phyloP scores from a whole-genome alignment of 805 yeast genomes.

The Tetrapisispora nanseiensis region DNA sequence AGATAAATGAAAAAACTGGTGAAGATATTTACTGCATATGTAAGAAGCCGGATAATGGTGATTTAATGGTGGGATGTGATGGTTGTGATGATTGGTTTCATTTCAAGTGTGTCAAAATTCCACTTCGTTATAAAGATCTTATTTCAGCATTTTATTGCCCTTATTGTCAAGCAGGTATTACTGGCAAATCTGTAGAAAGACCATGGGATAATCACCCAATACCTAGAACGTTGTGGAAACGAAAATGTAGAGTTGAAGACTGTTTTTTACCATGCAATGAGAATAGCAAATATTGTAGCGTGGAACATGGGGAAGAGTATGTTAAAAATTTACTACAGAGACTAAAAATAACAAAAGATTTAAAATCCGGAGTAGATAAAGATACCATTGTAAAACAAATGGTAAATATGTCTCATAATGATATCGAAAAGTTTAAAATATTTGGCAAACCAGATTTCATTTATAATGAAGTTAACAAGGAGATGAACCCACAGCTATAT shows the following conservation, averaged over 20 bases:
- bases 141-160: constrained; percentile 64
- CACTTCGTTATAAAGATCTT: constrained; percentile 40
- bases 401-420: constrained; percentile 5
- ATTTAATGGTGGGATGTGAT: constrained; percentile 88
- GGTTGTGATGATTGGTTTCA: constrained; percentile 96
- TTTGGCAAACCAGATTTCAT: constrained; percentile 17
- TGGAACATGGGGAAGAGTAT: constrained; percentile 50
- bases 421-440: constrained; percentile 9
- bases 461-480: constrained; percentile 9
- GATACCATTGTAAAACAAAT: constrained; percentile 9
- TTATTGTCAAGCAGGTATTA: constrained; percentile 44
- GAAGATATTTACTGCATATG: constrained; percentile 72
- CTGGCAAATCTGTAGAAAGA: constrained; percentile 24
- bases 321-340: constrained; percentile 8
- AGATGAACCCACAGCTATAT: constrained; percentile 11
- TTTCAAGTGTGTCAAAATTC: constrained; percentile 61
- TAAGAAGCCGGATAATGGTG: constrained; percentile 66
- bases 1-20: constrained; percentile 23
- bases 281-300: constrained; percentile 62
- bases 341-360: background rate
- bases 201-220: constrained; percentile 6
- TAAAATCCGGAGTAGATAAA: constrained; percentile 1
- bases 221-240: constrained; percentile 58
- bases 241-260: constrained; percentile 53
- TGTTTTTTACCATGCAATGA: constrained; percentile 36